These are phyloP conservation scores for Nakataea oryzae DNA, from an alignment of 2,329 filamentous ascomycete species.

Conservation along the genomic window DNA sequence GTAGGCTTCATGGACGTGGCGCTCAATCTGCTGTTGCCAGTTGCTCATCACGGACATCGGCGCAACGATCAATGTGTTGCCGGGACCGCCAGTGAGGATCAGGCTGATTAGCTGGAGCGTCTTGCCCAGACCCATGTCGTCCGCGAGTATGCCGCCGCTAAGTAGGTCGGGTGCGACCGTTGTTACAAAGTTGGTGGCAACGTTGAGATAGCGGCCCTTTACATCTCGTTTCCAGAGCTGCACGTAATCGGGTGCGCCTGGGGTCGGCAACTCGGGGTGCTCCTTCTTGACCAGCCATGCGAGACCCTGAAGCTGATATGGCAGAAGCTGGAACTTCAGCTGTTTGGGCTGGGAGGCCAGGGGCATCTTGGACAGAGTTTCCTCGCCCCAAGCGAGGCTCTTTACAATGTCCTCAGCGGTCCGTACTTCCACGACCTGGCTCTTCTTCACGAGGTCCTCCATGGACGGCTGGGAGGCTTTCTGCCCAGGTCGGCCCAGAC, in stretches of 20 bases:
- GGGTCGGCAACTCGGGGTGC: slow-evolving; percentile 51
- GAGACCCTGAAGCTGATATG: slow-evolving; percentile 74
- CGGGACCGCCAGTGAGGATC: slow-evolving; percentile 48
- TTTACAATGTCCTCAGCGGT: slow-evolving; percentile 56
- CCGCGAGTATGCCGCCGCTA: slow-evolving; percentile 75
- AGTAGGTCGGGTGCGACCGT: slow-evolving; percentile 49
- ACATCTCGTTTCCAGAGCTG: slow-evolving; percentile 65
- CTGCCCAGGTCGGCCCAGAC: neutral
- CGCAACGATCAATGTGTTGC: slow-evolving; percentile 67
- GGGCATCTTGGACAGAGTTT: slow-evolving; percentile 59
- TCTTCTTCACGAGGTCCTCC: slow-evolving; percentile 54
- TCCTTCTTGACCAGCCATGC: slow-evolving; percentile 76
- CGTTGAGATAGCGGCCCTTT: slow-evolving; percentile 45
- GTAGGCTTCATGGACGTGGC: slow-evolving; percentile 57
- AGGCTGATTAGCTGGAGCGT: slow-evolving; percentile 79
- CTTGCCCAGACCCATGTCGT: slow-evolving; percentile 90
- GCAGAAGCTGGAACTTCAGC: slow-evolving; percentile 58
- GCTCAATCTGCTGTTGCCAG: slow-evolving; percentile 70
- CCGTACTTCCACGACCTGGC: slow-evolving; percentile 57
- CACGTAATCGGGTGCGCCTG: slow-evolving; percentile 49
- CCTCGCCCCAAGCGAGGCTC: slow-evolving; percentile 60
- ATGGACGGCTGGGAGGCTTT: slow-evolving; percentile 26
- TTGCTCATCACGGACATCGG: slow-evolving; percentile 85
- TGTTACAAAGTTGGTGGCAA: slow-evolving; percentile 61
- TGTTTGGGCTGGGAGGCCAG: slow-evolving; percentile 57